Base-by-base conservation (phyloP, 352 stramenopile genomes). In the Pythium rishiriense region DNA sequence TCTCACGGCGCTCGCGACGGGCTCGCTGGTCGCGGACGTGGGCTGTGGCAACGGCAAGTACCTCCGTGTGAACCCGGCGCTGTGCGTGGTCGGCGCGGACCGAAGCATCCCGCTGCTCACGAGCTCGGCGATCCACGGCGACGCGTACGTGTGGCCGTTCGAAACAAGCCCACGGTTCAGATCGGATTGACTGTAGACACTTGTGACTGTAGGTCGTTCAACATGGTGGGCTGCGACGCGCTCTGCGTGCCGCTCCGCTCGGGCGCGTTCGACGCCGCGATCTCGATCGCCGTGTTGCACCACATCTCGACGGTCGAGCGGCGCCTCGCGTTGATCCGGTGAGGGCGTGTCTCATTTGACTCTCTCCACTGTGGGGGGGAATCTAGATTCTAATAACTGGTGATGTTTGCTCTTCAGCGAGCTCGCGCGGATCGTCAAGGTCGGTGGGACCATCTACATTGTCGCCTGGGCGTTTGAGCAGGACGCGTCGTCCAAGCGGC, bases 21-120 rank as follows among this genome's bases (percentile, higher is more conserved):
- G 74, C n/a, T 51, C 79, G 33, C 64, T 95, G 2, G 84, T 95
- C 37, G 81, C 84, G 26, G 84, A 93, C 57, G 66, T 95, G 9
- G 86, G 86, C 43, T 93, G 83, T 64, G 86, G 86, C 65, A 95
- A 95, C 65, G 86, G 83, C 69, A 93, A 95, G 70, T 95, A 95
- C 69, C 56, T 93, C 55, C 42, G 62, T 21, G 71, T 88, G 47
- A 90, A 91, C 59, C 70, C 73, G 5, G 65, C 66, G 24, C 22
- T 93, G 22, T 90, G 79, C 52, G 73, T 91, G 62, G 74, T 95
- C 47, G 86, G 84, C 11, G 79, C 72, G 7, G 86, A 95, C 64
- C 79, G 83, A 14, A 95, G 86, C 54, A 80, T 93, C 10, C 84
- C 84, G 46, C 67, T 95, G 65, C 84, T 95, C 46, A 76, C 73